Conservation (phyloP, 192 early-diverging fungal genomes). For the Rhizophagus clarus region DNA sequence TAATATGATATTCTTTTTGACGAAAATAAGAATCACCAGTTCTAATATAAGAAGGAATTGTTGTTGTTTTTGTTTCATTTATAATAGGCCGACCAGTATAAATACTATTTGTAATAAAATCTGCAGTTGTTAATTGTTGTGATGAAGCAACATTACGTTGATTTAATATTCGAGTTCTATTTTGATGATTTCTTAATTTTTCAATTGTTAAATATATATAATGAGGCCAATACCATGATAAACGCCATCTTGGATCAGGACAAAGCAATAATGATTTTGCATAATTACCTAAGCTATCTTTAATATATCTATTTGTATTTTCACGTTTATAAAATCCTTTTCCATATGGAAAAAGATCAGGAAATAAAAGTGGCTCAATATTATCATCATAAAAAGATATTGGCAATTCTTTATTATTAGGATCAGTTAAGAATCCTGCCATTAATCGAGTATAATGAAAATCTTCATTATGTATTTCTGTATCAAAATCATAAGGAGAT, state of each 20-base stretch:
- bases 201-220: not conserved
- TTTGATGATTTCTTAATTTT: constrained; percentile 3
- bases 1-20: not conserved
- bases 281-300: constrained; percentile 1
- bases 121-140: not conserved
- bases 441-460: not conserved
- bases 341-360: constrained; percentile 8
- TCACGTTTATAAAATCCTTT: not conserved
- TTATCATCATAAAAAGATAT: not conserved
- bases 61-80: not conserved
- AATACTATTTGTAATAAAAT: not conserved
- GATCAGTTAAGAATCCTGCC: not conserved
- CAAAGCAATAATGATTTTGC: not conserved
- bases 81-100: not conserved
- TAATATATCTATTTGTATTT: not conserved
- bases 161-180: not conserved
- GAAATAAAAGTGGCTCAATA: not conserved
- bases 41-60: not conserved
- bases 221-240: too few species aligned
- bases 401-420: not conserved
- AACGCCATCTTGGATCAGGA: too few species aligned
- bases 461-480: constrained; percentile 15
- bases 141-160: not conserved
- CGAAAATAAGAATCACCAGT: constrained; percentile 11
- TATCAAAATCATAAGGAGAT: constrained; percentile 3